Evolutionary conservation across 306 rosid species (phyloP).

Genomic region (Ormosia semicastrata): DNA sequence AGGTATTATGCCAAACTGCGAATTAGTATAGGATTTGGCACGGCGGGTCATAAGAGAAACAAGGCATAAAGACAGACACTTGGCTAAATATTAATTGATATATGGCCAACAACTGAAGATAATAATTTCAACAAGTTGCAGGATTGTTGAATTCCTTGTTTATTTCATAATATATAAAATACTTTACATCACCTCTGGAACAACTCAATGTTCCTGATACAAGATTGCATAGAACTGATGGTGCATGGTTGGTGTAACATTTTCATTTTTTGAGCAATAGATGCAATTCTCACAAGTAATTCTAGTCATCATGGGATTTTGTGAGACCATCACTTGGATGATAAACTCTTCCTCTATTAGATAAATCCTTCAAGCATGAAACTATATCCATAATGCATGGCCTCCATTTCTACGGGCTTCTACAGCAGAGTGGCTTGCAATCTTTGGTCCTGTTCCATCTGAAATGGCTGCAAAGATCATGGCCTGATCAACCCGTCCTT

Average conservation of each 20-base stretch:
- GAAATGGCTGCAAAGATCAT: neutral
- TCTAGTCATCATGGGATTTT: neutral
- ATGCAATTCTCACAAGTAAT: neutral
- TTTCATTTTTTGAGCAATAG: neutral
- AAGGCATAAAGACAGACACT: neutral
- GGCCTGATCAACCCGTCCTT: neutral
- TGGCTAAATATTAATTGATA: neutral
- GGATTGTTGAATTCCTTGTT: neutral
- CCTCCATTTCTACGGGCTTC: neutral
- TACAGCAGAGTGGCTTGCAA: neutral
- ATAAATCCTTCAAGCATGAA: neutral
- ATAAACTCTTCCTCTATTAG: neutral
- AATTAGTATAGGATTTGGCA: neutral
- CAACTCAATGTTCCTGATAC: neutral
- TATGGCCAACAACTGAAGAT: neutral
- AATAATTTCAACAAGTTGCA: neutral
- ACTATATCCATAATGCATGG: neutral
- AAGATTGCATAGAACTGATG: neutral
- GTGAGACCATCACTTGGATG: neutral
- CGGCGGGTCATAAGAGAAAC: neutral
- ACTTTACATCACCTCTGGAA: neutral
- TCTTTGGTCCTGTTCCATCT: neutral
- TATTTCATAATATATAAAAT: neutral
- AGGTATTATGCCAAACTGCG: neutral
- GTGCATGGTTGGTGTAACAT: neutral